Evolutionary conservation across 306 rosid species (phyloP), one percentile per base, ranked within the genome.

Genomic region (Canavalia gladiata): DNA sequence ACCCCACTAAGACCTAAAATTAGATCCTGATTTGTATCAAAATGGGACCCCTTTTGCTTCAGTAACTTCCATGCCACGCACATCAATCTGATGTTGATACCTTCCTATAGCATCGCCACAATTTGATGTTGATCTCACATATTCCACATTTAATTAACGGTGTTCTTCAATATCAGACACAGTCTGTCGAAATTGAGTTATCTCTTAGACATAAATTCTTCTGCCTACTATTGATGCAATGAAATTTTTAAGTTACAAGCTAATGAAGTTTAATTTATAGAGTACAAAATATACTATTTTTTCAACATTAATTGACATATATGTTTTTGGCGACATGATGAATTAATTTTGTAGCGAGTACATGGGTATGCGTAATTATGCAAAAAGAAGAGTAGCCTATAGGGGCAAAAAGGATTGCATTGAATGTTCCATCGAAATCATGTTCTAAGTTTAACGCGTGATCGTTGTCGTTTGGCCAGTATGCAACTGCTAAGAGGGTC

Each of bases 1-100:
- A 54, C 58, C 76, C 60, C 59, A 79, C 69, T 33, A 31, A 6
- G 2, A 29, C 66, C 60, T 57, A 13, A 28, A 45, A 79, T 18
- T 70, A 51, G 7, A 25, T 60, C 75, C 6, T 31, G 5, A 60
- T n/a, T 33, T 60, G 45, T 30, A 72, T 51, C 37, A n/a, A 30
- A 72, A 39, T 58, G 73, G 73, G 82, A 59, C 68, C 85, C 64
- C 6, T 25, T 82, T 55, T 47, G 39, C 25, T 75, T 75, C 68
- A 28, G 57, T 56, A 74, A 43, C 55, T 68, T 82, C 56, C 81
- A 82, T n/a, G 7, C 68, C 69, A 46, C 51, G n/a, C 69, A 65
- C 69, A 55, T 74, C 63, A 59, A 34, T 29, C 49, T 59, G 63
- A 70, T 60, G 46, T 70, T 69, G 77, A 77, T 65, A 5, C 83